A percentile compares a stretch with the other conserved stretches of the same genome.
Evolutionary conservation across 768 basidiomycete species (phyloP).

Genomic region (Paxillus ammoniavirescens): DNA sequence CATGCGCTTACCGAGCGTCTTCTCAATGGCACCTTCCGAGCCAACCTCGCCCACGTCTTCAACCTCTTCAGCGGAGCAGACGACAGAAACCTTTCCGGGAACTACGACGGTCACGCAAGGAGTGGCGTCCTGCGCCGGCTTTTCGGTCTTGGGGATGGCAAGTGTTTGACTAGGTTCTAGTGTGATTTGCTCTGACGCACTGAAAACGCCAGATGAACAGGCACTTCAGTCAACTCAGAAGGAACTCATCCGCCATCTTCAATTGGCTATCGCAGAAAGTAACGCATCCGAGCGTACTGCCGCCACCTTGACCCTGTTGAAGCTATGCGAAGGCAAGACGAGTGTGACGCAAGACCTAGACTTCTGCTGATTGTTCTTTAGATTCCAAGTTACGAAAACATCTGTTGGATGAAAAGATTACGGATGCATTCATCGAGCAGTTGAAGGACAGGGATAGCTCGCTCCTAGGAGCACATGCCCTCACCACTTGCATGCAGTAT

Average conservation of each 20-base stretch:
- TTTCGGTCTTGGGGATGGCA: neutral
- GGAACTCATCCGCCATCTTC: conserved; percentile 9
- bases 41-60: neutral
- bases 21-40: neutral
- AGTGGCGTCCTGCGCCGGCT: neutral
- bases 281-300: conserved; percentile 11
- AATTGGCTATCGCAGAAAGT: conserved; percentile 3
- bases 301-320: conserved; percentile 14
- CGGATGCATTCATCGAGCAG: conserved; percentile 9
- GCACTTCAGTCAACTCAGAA: conserved; percentile 3
- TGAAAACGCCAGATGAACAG: neutral
- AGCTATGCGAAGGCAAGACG: conserved; percentile 3
- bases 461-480: conserved; percentile 15
- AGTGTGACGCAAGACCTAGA: neutral
- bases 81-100: neutral
- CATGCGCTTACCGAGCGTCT: neutral
- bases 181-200: neutral
- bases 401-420: neutral
- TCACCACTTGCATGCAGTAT: conserved; percentile 9
- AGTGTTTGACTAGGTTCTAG: neutral
- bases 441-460: conserved; percentile 12
- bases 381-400: conserved; percentile 1
- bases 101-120: neutral
- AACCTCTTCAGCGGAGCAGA: neutral
- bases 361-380: neutral